Base-by-base conservation (phyloP, 345 rosid species). In the Eucalyptus camaldulensis region DNA sequence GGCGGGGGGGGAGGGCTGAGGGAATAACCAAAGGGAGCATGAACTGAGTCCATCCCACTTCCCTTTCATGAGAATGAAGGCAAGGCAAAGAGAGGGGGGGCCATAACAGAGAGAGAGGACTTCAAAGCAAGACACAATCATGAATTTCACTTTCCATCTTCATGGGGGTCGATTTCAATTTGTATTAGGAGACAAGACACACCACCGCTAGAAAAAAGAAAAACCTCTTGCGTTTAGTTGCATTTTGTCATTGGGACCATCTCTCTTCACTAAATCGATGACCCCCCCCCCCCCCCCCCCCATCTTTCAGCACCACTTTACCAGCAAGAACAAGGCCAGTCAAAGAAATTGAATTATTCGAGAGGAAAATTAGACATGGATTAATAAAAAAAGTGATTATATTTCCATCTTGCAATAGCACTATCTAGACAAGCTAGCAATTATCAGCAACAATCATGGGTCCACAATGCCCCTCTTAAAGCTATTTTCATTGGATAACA, bases 351-450 rank as follows among this genome's bases (percentile, higher is more conserved):
- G 27, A 53, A 76, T 76, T 76, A 76, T 76, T 76, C 29, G 47
- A 6, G 44, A 40, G 85, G 85, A 40, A 69, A 37, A 76, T 76
- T 76, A 76, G 47, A 76, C 85, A 21, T 76, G 12, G 85, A 22
- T 76, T 21, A 24, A 56, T 37, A 44, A 47, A 81, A 81, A 49
- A 89, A 88, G 40, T 8, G 65, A 58, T n/a, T 65, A 60, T 31
- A 87, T 58, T 90, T 90, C 88, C 65, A 62, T 87, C 91, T 83
- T 88, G 60, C 87, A 62, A 44, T 62, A 72, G 91, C 95, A 93
- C 94, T 92, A 89, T 85, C 91, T 86, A 88, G 94, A 93, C 91
- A 93, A 90, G 80, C 89, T 86, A 90, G 88, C 93, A 90, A 83
- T 87, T 80, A 88, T 62, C 90, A 80, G 86, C 56, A 80, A 80